Conservation (phyloP, 768 basidiomycete genomes). For the Kwoniella botswanensis region DNA sequence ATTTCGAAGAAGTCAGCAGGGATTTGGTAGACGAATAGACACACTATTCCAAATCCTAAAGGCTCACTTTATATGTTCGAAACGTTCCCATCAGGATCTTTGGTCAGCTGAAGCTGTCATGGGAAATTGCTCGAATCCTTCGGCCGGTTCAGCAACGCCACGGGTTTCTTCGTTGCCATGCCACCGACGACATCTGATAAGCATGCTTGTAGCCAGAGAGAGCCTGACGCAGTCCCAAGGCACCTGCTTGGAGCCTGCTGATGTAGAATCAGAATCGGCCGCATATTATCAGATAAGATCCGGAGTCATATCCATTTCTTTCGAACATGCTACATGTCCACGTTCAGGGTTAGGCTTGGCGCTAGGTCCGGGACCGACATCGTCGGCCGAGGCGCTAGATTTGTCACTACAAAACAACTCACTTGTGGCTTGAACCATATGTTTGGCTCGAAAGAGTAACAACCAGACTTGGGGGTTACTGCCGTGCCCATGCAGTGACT, state of each 20-base stretch:
- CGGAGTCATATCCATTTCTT: no score
- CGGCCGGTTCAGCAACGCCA: neutral
- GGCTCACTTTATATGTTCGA: neutral
- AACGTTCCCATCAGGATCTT: neutral
- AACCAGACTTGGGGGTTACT: no score
- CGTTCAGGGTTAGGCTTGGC: no score
- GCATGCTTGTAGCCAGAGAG: neutral
- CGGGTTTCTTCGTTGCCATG: neutral
- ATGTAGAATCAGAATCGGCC: conserved; percentile 4
- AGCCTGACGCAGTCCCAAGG: neutral
- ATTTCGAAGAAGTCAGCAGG: neutral
- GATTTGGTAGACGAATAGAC: neutral
- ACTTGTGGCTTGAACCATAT: no score
- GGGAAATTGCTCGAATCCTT: neutral
- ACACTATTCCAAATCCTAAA: neutral
- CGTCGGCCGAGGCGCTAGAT: no score
- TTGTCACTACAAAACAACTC: no score
- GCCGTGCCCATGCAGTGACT: no score
- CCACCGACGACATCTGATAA: neutral
- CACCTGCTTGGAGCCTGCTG: neutral
- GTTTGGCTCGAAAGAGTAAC: no score
- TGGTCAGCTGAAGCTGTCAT: neutral
- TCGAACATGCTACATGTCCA: no score
- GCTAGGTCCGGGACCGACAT: no score
- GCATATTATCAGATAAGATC: neutral